Evolutionary conservation across 805 yeast species (phyloP).

Genomic region (Scheffersomyces lignosus): DNA sequence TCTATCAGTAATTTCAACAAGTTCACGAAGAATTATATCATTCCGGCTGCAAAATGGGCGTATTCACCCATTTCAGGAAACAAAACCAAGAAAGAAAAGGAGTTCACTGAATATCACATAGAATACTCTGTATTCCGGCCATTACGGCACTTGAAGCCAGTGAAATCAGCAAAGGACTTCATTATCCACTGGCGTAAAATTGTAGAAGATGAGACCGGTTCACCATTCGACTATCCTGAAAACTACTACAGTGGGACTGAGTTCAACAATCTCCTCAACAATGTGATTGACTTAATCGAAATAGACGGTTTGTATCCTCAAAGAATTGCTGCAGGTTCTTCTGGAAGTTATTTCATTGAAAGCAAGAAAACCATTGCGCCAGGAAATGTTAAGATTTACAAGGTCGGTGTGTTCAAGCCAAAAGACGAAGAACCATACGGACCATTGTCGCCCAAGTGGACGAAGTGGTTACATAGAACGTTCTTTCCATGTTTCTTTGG

Average conservation of each 20-base stretch:
- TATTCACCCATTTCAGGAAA: conserved; percentile 18
- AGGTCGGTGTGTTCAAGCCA: conserved; percentile 69
- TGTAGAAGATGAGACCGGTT: conserved; percentile 12
- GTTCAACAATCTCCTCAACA: conserved; percentile 43
- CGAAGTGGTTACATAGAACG: conserved; percentile 74
- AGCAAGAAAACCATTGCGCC: conserved; percentile 14
- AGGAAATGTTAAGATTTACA: conserved; percentile 13
- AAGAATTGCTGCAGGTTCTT: conserved; percentile 63
- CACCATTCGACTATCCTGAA: conserved; percentile 18
- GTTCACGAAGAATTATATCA: conserved; percentile 20
- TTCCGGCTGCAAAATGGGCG: conserved; percentile 35
- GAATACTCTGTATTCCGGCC: conserved; percentile 58
- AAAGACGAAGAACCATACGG: conserved; percentile 83
- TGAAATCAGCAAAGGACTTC: conserved; percentile 18
- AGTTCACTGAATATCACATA: conserved; percentile 37
- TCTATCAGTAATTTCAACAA: conserved; percentile 14
- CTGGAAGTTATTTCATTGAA: conserved; percentile 64
- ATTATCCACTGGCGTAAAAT: conserved; percentile 13
- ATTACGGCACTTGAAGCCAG: conserved; percentile 10
- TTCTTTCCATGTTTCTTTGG: conserved; percentile 79
- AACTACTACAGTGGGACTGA: conserved; percentile 19
- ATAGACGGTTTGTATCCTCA: conserved; percentile 43
- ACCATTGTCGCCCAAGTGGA: conserved; percentile 75
- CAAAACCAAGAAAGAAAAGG: conserved; percentile 10
- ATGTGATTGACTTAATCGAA: conserved; percentile 48